phyloP scores from a whole-genome alignment of 306 rosid species.

The Prunus dulcis region DNA sequence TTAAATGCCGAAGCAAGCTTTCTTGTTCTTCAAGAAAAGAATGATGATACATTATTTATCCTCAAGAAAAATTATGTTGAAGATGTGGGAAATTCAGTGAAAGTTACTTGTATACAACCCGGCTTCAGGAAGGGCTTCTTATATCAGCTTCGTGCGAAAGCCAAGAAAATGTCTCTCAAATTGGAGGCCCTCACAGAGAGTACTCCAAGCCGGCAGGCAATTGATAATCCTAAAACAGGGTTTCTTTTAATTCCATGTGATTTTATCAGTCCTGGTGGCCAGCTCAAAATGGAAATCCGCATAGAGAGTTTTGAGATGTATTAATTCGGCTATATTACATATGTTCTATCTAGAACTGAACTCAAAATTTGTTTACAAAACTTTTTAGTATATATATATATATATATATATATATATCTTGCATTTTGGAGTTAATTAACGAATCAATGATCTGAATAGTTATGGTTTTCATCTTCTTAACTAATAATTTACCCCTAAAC shows the following conservation, averaged over 20 bases:
- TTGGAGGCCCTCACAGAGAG: conserved; percentile 39
- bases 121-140: conserved; percentile 18
- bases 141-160: conserved; percentile 41
- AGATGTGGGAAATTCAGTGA: conserved; percentile 41
- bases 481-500: no score
- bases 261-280: conserved; percentile 22
- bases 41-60: conserved; percentile 41
- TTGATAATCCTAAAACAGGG: conserved; percentile 16
- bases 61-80: conserved; percentile 28
- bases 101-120: conserved; percentile 47
- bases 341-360: no score
- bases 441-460: no score
- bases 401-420: no score
- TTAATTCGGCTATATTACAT: no score
- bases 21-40: conserved; percentile 42
- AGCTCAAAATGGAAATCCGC: conserved; percentile 40
- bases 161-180: conserved; percentile 21
- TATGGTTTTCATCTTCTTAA: no score
- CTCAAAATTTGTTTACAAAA: no score
- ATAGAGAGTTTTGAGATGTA: conserved; percentile 1
- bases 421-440: no score
- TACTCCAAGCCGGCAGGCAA: conserved; percentile 19
- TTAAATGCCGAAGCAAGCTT: conserved; percentile 18
- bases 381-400: no score
- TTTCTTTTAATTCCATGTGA: conserved; percentile 48